Percentiles rank a stretch among this genome's conserved stretches.
Evolutionary conservation across 306 rosid genomes (phyloP).

Genomic region (Lagenaria siceraria): DNA sequence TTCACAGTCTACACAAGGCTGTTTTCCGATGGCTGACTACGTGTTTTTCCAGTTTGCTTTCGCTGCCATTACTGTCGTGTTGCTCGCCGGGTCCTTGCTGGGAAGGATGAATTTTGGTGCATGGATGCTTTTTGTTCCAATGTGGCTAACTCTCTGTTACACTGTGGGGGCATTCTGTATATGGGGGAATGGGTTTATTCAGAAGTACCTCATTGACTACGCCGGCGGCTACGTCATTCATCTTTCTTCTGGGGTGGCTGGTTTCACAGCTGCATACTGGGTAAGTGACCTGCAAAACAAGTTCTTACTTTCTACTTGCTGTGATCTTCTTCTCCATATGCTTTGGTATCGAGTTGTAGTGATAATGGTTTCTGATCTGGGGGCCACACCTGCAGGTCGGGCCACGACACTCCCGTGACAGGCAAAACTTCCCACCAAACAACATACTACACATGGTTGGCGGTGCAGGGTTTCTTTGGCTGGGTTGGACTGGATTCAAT

Average conservation of each 20-base stretch:
- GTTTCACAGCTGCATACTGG: slow-evolving; percentile 75
- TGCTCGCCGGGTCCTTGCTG: slow-evolving; percentile 62
- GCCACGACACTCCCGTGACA: slow-evolving; percentile 52
- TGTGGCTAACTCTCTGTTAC: slow-evolving; percentile 57
- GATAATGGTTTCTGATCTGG: not conserved
- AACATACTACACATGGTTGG: slow-evolving; percentile 63
- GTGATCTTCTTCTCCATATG: not conserved
- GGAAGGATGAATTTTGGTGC: slow-evolving; percentile 70
- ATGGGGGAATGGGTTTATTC: slow-evolving; percentile 50
- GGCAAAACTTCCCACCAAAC: slow-evolving; percentile 60
- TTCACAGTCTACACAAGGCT: not conserved
- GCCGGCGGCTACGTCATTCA: slow-evolving; percentile 72
- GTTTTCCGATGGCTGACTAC: slow-evolving; percentile 46
- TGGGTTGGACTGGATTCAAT: slow-evolving; percentile 78
- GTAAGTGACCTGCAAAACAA: slow-evolving; percentile 20
- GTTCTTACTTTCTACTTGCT: not conserved
- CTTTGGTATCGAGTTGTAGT: not conserved
- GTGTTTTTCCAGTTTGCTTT: slow-evolving; percentile 56
- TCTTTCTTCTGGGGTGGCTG: slow-evolving; percentile 68
- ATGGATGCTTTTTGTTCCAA: slow-evolving; percentile 70
- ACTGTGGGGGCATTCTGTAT: slow-evolving; percentile 54
- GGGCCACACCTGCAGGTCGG: slow-evolving; percentile 34
- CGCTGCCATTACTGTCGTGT: slow-evolving; percentile 66
- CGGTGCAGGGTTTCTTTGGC: slow-evolving; percentile 73
- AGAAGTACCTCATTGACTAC: slow-evolving; percentile 28